Evolutionary conservation across 140 eudicot genomes (phyloP).

Genomic region (Oenanthe javanica): DNA sequence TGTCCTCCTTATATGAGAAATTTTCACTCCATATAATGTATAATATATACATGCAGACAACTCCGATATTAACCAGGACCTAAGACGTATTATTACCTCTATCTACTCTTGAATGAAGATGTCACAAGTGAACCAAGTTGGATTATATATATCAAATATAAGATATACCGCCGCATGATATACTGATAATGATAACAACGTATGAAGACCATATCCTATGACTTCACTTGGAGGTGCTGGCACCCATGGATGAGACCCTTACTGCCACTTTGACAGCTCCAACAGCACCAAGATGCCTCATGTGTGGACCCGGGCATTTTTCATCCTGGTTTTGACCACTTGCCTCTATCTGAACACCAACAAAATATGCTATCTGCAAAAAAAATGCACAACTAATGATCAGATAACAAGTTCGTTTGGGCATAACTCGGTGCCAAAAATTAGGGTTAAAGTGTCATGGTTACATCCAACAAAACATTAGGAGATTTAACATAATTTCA

Average conservation of each 20-base stretch:
- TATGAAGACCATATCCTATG: not conserved
- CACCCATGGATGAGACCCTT: slow-evolving; percentile 56
- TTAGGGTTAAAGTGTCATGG: not conserved
- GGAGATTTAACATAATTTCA: not conserved
- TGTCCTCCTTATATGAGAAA: not conserved
- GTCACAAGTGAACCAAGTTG: not conserved
- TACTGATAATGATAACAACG: not conserved
- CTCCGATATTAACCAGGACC: not conserved
- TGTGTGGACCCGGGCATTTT: slow-evolving; percentile 39
- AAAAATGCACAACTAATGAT: not conserved
- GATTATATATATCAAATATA: not conserved
- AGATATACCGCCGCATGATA: not conserved
- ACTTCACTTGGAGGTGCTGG: slow-evolving; percentile 37
- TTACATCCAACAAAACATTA: not conserved
- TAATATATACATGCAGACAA: slow-evolving; percentile 1
- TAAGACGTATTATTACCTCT: not conserved
- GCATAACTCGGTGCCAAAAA: not conserved
- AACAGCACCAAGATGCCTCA: slow-evolving; percentile 63
- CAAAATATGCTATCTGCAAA: slow-evolving; percentile 65
- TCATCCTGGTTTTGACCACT: slow-evolving; percentile 18
- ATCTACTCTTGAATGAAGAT: slow-evolving; percentile 4
- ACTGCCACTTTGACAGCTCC: slow-evolving; percentile 88
- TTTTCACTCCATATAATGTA: not conserved
- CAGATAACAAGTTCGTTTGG: not conserved
- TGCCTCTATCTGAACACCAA: slow-evolving; percentile 61